These are phyloP conservation scores for Colletotrichum gigasporum DNA, from an alignment of 2,329 filamentous ascomycete genomes.

Conservation along the genomic window DNA sequence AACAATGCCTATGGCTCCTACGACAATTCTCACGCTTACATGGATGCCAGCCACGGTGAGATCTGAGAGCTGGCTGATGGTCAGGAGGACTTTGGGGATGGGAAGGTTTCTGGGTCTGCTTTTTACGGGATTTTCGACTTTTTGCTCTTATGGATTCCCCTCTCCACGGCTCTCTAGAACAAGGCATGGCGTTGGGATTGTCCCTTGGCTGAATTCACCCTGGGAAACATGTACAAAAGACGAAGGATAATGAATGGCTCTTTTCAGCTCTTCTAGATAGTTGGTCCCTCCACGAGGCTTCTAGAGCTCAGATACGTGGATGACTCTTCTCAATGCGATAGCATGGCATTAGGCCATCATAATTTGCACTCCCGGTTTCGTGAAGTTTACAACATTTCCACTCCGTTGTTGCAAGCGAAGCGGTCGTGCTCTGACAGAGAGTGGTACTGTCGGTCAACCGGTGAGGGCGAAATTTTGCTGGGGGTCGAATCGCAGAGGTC, in stretches of 20 bases:
- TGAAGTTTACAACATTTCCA: too few species aligned
- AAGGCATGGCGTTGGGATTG: conserved; percentile 18
- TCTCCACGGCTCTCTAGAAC: not conserved
- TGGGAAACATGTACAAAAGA: conserved; percentile 18
- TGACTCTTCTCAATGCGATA: conserved; percentile 9
- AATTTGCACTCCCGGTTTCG: too few species aligned
- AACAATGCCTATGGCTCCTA: not conserved
- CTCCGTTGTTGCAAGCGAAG: too few species aligned
- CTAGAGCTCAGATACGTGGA: conserved; percentile 3
- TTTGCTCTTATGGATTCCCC: not conserved
- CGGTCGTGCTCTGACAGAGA: too few species aligned
- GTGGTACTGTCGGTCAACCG: too few species aligned
- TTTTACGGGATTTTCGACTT: not conserved
- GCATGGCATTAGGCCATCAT: conserved; percentile 18
- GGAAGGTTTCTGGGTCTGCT: not conserved
- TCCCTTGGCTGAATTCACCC: not conserved
- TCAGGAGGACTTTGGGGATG: not conserved
- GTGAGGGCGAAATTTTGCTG: too few species aligned
- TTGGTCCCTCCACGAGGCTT: conserved; percentile 2
- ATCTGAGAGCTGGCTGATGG: conserved; percentile 37
- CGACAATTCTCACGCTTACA: conserved; percentile 33
- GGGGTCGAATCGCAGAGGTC: too few species aligned
- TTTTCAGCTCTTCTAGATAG: conserved; percentile 13
- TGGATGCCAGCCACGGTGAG: conserved; percentile 47
- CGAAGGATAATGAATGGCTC: conserved; percentile 1